Evolutionary conservation across 1,284 basidiomycete species (phyloP), one percentile per base, ranked within the genome.

Genomic region (Meira miltonrushii): DNA sequence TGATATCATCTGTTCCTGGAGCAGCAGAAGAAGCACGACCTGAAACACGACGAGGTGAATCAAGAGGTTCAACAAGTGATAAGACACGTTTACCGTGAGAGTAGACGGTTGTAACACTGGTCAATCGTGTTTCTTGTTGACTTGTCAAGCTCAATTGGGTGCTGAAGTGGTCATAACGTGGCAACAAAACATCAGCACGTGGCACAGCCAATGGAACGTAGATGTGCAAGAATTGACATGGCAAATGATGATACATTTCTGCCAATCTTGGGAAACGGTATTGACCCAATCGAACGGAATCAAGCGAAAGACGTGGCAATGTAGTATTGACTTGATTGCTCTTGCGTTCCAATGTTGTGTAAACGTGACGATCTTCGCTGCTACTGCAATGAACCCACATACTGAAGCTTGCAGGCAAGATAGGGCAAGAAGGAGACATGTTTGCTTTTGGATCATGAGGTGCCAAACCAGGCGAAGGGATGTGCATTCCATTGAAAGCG

Each of bases 141-240:
- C 76, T 69, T 2, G 71, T 71, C 25, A 80, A 62, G n/a, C 60
- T 66, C 11, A 79, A 58, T 52, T 75, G 71, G 1, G 78, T 67
- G 57, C 68, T 69, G 52, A 80, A 67, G 23, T 69, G 60, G 49
- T 71, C 73, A 60, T 66, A 77, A 28, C 60, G 57, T 1, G 71
- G 68, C 54, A 71, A 64, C 57, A 68, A 56, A 41, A 67, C 65
- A 28, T 74, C 68, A 58, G 66, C 61, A 25, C 72, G 69, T 19
- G 79, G 79, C n/a, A 80, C 58, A 23, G 72, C 67, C 38, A 80
- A 65, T 21, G 77, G 72, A 23, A 80, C 73, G 23, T 78, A 71
- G 54, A 79, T 67, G 63, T 80, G 78, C 12, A 80, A 68, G 70
- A 80, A 80, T 55, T 79, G 80, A 59, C 79, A 80, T 6, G 74